Evolutionary conservation across 2,329 filamentous ascomycete genomes (phyloP).

Genomic region (Fusarium albosuccineum): DNA sequence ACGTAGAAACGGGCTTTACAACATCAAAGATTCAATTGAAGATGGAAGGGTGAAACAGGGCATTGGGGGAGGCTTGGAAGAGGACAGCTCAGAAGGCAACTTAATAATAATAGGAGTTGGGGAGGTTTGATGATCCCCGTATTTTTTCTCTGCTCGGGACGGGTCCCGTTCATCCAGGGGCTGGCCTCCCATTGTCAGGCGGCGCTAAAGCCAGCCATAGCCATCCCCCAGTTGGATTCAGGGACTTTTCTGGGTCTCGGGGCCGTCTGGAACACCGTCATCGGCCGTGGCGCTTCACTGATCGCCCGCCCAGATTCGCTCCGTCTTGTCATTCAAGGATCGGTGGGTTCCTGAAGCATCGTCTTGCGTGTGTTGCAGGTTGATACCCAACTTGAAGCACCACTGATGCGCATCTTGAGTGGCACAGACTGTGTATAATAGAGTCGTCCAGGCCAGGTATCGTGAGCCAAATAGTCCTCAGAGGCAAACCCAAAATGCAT

Average conservation of each 20-base stretch:
- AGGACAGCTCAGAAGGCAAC: slow-evolving; percentile 43
- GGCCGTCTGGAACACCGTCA: not conserved
- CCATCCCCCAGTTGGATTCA: slow-evolving; percentile 10
- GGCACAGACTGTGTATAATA: too few species aligned
- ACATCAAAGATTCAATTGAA: slow-evolving; percentile 26
- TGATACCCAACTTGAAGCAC: not conserved
- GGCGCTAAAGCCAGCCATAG: slow-evolving; percentile 37
- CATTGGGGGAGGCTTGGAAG: slow-evolving; percentile 23
- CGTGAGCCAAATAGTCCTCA: too few species aligned
- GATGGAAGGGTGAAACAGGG: slow-evolving; percentile 40
- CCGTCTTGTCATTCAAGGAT: not conserved
- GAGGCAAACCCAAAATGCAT: slow-evolving; percentile 3
- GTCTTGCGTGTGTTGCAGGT: not conserved
- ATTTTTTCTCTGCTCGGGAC: slow-evolving; percentile 27
- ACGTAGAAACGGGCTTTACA: not conserved
- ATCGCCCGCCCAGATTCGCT: not conserved
- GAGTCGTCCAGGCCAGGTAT: too few species aligned
- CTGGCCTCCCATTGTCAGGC: slow-evolving; percentile 10
- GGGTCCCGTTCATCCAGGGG: slow-evolving; percentile 31
- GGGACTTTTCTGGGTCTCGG: slow-evolving; percentile 7
- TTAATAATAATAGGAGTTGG: slow-evolving; percentile 41
- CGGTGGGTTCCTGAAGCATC: not conserved
- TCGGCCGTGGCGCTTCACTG: not conserved
- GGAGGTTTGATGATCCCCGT: slow-evolving; percentile 29
- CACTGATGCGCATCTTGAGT: not conserved